Percentiles rank a stretch among this genome's conserved stretches.
Conservation (phyloP, 129 eudicot genomes). For the Rutidosis leptorrhynchoides region DNA sequence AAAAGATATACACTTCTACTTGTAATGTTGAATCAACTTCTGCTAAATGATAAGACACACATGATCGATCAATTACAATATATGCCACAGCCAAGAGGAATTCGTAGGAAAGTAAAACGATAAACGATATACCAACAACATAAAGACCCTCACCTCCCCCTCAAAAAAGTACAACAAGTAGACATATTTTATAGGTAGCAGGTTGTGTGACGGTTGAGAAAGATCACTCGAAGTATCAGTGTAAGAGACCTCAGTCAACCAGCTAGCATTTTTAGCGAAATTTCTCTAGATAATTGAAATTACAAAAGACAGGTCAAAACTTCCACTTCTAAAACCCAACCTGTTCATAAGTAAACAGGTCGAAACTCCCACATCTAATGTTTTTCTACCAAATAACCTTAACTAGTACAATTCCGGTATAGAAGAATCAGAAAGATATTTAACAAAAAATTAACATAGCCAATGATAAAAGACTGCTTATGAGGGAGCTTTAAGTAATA, state of each 20-base stretch:
- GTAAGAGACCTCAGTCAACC: background rate
- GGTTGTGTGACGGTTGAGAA: background rate
- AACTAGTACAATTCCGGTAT: background rate
- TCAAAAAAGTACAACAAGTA: background rate
- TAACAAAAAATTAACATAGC: background rate
- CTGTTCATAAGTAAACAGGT: background rate
- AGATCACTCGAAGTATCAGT: background rate
- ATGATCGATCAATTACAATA: no score
- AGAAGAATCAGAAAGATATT: background rate
- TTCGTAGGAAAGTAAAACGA: no score
- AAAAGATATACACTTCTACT: no score
- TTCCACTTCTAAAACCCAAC: background rate
- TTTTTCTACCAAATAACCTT: background rate
- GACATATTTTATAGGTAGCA: background rate
- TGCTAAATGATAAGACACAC: no score
- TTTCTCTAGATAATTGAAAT: no score
- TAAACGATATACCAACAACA: background rate
- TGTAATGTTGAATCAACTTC: no score
- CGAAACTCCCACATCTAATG: background rate
- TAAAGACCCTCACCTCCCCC: background rate
- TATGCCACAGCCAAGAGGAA: no score
- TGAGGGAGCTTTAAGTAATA: conserved; percentile 1
- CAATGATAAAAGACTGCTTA: background rate
- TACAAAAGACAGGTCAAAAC: background rate
- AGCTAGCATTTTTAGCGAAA: background rate